Evolutionary conservation across 169 alveolate genomes (phyloP), one percentile per base, ranked within the genome.

Genomic region (Cryptosporidium bovis): DNA sequence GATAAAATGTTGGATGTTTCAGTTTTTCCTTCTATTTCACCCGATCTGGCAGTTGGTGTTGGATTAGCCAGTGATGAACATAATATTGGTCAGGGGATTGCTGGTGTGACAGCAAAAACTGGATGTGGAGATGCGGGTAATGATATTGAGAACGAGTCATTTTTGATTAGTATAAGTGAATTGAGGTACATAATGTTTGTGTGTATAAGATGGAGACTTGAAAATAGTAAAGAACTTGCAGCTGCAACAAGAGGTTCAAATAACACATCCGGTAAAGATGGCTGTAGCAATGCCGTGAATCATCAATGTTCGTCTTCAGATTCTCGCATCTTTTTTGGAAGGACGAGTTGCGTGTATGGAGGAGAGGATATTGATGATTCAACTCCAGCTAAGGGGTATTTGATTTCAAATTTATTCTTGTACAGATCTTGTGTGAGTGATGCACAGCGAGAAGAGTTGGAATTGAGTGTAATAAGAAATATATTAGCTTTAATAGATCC

Each of bases 391-490:
- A 62, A 60, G 5, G 87, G 46, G 60, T 13, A 3, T 10, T 56
- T 77, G 10, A 18, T 77, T 3, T 77, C 87, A 18, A 16, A 18
- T 48, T 34, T 77, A 16, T 77, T 60, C 36, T 66, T 77, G 48
- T 77, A 60, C 64, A 77, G 71, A 24, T 77, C 87, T 53, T 77
- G 87, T 64, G 48, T 77, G 16, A 77, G 51, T 36, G 71, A 77
- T 13, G 44, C 64, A 2, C 87, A 77, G 33, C 33, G 71, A 46
- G 87, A 58, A 27, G 87, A 60, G 51, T 62, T 77, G 40, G 87
- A 77, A 34, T 15, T 77, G 27, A 64, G 64, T 7, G 64, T 36
- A 12, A 71, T 77, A 10, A 77, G 71, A 16, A 62, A 46, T 3
- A 60, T 77, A n/a, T 40, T 77, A 71, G 64, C 48, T 34, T 66